Evolutionary conservation across 1,139 yeast species (phyloP), one percentile per base, ranked within the genome.

Genomic region (Protomyces inundatus): DNA sequence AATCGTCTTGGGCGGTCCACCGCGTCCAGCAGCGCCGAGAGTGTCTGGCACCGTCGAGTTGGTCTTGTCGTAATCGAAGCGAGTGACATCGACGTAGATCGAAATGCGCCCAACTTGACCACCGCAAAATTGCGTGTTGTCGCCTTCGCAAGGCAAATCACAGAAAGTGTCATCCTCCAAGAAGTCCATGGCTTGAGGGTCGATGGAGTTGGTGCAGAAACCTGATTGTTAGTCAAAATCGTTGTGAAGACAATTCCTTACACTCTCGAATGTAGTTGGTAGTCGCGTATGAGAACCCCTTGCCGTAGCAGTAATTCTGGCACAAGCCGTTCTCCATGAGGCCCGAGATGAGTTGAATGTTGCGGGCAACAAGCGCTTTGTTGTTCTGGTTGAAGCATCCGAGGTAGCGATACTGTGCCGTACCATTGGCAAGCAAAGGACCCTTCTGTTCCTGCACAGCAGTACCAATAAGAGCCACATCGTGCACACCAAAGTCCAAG

Each of bases 331-430:
- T 53, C 9, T 53, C 55, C 45, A 35, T 14, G 6, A 14, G 16
- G 12, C 54, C 54, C 2, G 33, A 42, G 33, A 37, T 35, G 45
- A 35, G 33, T 33, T 35, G 45, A 12, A 53, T 34, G 33, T 1
- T 53, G 6, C 45, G 42, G 6, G 45, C 14, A 16, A 53, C 45
- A 23, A 35, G 32, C n/a, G 23, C 23, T n/a, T 12, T n/a, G 23
- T 10, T 37, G 45, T 37, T 53, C 32, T 53, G 45, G n/a, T 53
- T 34, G 45, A 30, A 53, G 36, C 55, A 53, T 14, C 55, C 55
- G 6, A 53, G 42, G 35, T 53, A 53, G 14, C 45, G 55, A 36
- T 53, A 53, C 55, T 53, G 55, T 4, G 55, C 32, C 10, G 40
- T 53, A 12, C 55, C 55, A n/a, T 53, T 37, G 10, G 55, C 7